Percentiles rank a stretch among this genome's conserved stretches.
Conservation (phyloP, 768 basidiomycete genomes). For the Xerocomus potaroensis region DNA sequence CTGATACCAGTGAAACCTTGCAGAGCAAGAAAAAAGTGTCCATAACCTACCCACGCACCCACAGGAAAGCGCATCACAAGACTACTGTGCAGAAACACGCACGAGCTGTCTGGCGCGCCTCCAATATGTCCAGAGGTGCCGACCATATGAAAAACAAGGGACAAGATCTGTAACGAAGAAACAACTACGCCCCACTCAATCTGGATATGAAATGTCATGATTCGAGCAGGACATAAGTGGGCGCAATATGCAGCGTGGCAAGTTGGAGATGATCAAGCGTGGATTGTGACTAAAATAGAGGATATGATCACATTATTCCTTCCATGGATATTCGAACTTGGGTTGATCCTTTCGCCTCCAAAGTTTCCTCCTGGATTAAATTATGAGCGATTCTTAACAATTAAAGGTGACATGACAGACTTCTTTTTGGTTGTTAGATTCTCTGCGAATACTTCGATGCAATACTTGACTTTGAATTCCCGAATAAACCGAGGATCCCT, state of each 20-base stretch:
- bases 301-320: slow-evolving; percentile 47
- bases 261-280: background rate
- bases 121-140: too few species aligned
- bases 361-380: slow-evolving; percentile 68
- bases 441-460: slow-evolving; percentile 82
- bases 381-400: slow-evolving; percentile 2
- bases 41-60: too few species aligned
- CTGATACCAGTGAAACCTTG: too few species aligned
- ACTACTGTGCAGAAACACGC: too few species aligned
- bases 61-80: too few species aligned
- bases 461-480: slow-evolving; percentile 82
- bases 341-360: slow-evolving; percentile 86
- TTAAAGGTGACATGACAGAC: slow-evolving; percentile 44
- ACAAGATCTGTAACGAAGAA: too few species aligned
- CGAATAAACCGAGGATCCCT: slow-evolving; percentile 98
- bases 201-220: background rate
- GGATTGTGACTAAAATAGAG: background rate
- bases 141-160: too few species aligned
- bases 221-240: background rate
- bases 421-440: slow-evolving; percentile 85
- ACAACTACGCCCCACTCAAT: too few species aligned
- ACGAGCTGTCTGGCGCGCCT: too few species aligned
- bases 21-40: too few species aligned
- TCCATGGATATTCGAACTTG: slow-evolving; percentile 86
- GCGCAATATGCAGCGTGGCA: background rate